Percentiles rank a stretch among this genome's conserved stretches.
phyloP scores from a whole-genome alignment of 2,329 filamentous ascomycete species.

The Dothistroma septosporum region DNA sequence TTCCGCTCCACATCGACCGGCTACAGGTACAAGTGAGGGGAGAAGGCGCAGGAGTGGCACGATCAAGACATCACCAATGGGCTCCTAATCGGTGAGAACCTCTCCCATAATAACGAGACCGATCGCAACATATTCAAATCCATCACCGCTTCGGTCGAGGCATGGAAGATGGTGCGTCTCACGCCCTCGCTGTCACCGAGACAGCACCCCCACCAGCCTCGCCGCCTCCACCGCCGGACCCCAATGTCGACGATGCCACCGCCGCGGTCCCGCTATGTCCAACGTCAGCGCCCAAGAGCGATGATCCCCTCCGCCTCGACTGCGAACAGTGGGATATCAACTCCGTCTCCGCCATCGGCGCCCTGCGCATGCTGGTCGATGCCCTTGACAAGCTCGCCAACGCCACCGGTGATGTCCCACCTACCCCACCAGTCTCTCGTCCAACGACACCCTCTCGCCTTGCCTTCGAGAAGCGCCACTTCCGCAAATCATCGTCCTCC shows the following conservation, averaged over 20 bases:
- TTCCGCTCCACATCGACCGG: not conserved
- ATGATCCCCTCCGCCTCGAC: constrained; percentile 29
- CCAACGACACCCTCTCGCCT: constrained; percentile 1
- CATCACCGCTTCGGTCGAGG: constrained; percentile 6
- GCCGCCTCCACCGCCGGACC: constrained; percentile 28
- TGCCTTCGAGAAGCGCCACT: constrained; percentile 27
- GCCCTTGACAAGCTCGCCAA: constrained; percentile 58
- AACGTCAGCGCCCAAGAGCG: constrained; percentile 19
- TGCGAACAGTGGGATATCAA: constrained; percentile 62
- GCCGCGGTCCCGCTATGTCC: constrained; percentile 18
- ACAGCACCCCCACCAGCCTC: constrained; percentile 7
- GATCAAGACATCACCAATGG: not conserved
- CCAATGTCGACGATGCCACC: constrained; percentile 24
- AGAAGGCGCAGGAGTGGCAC: not conserved
- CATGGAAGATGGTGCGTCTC: constrained; percentile 27
- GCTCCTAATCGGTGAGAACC: not conserved
- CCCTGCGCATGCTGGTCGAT: constrained; percentile 73
- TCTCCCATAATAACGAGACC: not conserved
- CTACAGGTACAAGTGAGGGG: not conserved
- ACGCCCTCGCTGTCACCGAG: constrained; percentile 12
- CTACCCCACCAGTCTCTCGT: constrained; percentile 54
- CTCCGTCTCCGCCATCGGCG: constrained; percentile 65
- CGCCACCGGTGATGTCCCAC: constrained; percentile 72
- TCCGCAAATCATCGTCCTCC: constrained; percentile 36
- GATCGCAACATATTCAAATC: not conserved